Conservation (phyloP, 2,329 filamentous ascomycete genomes). For the Aureobasidium leucospermi region DNA sequence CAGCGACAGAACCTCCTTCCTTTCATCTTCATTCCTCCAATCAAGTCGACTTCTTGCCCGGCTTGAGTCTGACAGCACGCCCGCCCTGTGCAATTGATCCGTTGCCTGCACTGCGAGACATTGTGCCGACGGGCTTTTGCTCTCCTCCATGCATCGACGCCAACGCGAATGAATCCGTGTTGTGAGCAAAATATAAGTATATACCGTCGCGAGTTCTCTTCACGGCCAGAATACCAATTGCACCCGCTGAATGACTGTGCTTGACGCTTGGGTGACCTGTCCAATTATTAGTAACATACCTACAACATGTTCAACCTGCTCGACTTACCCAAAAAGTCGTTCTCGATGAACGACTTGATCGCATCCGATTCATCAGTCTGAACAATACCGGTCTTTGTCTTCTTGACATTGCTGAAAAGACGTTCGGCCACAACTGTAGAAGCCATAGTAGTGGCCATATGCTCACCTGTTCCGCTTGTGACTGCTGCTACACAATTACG, state of each 20-base stretch:
- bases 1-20: neutral
- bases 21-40: neutral
- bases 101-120: slow-evolving; percentile 64
- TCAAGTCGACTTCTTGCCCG: slow-evolving; percentile 3
- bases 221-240: slow-evolving; percentile 83
- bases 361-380: slow-evolving; percentile 57
- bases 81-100: slow-evolving; percentile 49
- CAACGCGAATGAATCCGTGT: slow-evolving; percentile 77
- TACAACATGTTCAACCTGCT: neutral
- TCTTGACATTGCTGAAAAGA: slow-evolving; percentile 64
- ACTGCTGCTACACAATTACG: slow-evolving; percentile 69
- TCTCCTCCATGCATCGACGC: slow-evolving; percentile 83
- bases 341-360: slow-evolving; percentile 64
- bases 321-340: slow-evolving; percentile 75
- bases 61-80: slow-evolving; percentile 11
- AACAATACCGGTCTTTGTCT: slow-evolving; percentile 43
- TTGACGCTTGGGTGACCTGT: slow-evolving; percentile 70
- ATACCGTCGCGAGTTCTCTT: slow-evolving; percentile 73
- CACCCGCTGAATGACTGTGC: slow-evolving; percentile 71
- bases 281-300: slow-evolving; percentile 2
- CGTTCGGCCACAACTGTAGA: slow-evolving; percentile 80
- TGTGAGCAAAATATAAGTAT: slow-evolving; percentile 90
- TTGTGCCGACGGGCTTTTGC: slow-evolving; percentile 66
- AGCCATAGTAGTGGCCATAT: slow-evolving; percentile 94
- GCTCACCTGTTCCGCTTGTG: slow-evolving; percentile 91